phyloP scores from a whole-genome alignment of 805 yeast genomes.

The Saccharomycopsis amapae region DNA sequence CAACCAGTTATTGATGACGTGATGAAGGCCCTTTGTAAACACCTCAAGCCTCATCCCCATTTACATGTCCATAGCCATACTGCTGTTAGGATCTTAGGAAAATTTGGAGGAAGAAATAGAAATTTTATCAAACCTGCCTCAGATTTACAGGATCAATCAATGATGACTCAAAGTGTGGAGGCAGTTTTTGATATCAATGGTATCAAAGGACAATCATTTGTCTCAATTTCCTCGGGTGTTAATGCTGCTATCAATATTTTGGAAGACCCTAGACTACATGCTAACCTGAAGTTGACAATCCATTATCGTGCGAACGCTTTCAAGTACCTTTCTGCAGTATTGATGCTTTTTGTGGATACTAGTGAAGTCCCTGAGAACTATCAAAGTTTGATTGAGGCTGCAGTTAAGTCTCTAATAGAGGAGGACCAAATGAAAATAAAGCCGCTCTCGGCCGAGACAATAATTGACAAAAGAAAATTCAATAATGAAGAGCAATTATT shows the following conservation, averaged over 20 bases:
- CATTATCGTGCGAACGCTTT: conserved; percentile 77
- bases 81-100: conserved; percentile 86
- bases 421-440: conserved; percentile 31
- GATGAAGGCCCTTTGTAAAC: conserved; percentile 87
- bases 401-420: conserved; percentile 36
- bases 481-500: conserved; percentile 61
- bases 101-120: conserved; percentile 93
- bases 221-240: conserved; percentile 79
- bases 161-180: conserved; percentile 58
- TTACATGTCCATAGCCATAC: conserved; percentile 94
- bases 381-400: conserved; percentile 40
- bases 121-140: conserved; percentile 72
- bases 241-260: conserved; percentile 70
- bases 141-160: conserved; percentile 45
- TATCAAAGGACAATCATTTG: conserved; percentile 49
- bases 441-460: conserved; percentile 36
- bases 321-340: conserved; percentile 56
- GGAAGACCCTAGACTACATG: conserved; percentile 46
- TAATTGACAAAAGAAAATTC: conserved; percentile 43
- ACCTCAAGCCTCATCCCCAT: conserved; percentile 85
- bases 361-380: conserved; percentile 34
- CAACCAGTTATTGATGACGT: conserved; percentile 95
- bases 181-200: conserved; percentile 73
- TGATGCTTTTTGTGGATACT: conserved; percentile 56
- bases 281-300: conserved; percentile 28